Evolutionary conservation across 768 basidiomycete genomes (phyloP), one percentile per base, ranked within the genome.

Genomic region (Clitopilus passeckerianus): DNA sequence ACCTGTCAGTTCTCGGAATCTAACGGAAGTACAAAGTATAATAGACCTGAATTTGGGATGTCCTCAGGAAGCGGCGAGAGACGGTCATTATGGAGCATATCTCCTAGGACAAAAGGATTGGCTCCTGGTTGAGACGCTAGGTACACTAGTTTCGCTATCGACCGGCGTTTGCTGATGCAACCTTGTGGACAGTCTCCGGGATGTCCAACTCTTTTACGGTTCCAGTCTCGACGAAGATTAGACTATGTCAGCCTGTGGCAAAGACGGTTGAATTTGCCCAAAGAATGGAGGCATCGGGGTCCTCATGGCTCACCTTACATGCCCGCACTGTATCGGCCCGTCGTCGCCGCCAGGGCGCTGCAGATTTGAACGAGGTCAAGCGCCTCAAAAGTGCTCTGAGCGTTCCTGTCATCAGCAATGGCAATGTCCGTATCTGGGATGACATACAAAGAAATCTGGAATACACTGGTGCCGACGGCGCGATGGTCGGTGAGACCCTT

Each of bases 401-500:
- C 1, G 70, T 90, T 5, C 87, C 86, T 8, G 81, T 91, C 55
- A 72, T 92, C 53, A 90, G 87, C 71, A 93, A 93, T 65, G 91
- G 91, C 10, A 92, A 92, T 66, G 90, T 92, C 16, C 80, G 84
- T 33, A 72, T 69, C 16, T 85, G 80, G 72, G 71, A 72, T 27
- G 86, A 93, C 67, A 68, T 91, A 12, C 68, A 71, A 60, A 67
- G 67, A 23, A 91, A 91, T 66, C 67, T 79, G 55, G 66, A 70
- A 30, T 74, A 73, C 52, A 90, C 89, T 2, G 75, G 79, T 15
- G 88, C 89, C 46, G 85, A 89, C 64, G 91, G 91, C 8, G 68
- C 87, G 57, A 93, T 93, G 91, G 87, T 91, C 1, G 91, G 88
- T 8, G 90, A 92, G 67, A 81, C 83, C n/a, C 71, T 92, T 34